Evolutionary conservation across 75 land plant genomes (phyloP).

Genomic region (Picea sitchensis): DNA sequence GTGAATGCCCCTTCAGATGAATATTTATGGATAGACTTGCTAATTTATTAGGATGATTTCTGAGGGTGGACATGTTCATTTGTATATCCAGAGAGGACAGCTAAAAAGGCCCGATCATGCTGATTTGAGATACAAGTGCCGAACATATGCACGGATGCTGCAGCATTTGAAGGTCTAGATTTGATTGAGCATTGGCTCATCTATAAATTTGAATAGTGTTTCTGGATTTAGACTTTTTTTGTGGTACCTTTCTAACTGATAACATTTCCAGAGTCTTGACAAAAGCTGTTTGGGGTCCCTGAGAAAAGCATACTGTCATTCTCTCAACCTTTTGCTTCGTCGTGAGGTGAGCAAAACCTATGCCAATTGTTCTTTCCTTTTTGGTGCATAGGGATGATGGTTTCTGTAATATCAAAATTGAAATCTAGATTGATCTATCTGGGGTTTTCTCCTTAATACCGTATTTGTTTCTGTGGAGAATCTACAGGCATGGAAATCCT

Average conservation of each 20-base stretch:
- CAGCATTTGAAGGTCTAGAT: slow-evolving; percentile 86
- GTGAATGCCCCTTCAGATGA: neutral
- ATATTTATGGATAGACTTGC: neutral
- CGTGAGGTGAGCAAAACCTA: slow-evolving; percentile 67
- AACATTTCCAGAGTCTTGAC: slow-evolving; percentile 69
- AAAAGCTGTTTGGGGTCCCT: slow-evolving; percentile 82
- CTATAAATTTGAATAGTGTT: neutral
- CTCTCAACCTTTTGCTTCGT: slow-evolving; percentile 89
- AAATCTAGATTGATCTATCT: neutral
- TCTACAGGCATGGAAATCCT: neutral
- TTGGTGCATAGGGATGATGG: neutral
- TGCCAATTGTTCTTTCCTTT: neutral
- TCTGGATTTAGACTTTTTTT: neutral
- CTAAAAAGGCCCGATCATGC: slow-evolving; percentile 99
- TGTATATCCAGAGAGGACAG: slow-evolving; percentile 71
- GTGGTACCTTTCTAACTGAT: neutral
- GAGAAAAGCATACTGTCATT: slow-evolving; percentile 92
- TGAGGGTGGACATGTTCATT: neutral
- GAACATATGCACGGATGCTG: slow-evolving; percentile 96
- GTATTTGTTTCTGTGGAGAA: no score
- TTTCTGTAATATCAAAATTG: neutral
- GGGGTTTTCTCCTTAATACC: neutral
- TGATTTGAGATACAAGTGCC: slow-evolving; percentile 89
- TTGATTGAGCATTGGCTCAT: neutral
- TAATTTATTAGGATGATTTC: neutral